Evolutionary conservation across 2,329 filamentous ascomycete genomes (phyloP), one percentile per base, ranked within the genome.

Genomic region (Mariannaea elegans): DNA sequence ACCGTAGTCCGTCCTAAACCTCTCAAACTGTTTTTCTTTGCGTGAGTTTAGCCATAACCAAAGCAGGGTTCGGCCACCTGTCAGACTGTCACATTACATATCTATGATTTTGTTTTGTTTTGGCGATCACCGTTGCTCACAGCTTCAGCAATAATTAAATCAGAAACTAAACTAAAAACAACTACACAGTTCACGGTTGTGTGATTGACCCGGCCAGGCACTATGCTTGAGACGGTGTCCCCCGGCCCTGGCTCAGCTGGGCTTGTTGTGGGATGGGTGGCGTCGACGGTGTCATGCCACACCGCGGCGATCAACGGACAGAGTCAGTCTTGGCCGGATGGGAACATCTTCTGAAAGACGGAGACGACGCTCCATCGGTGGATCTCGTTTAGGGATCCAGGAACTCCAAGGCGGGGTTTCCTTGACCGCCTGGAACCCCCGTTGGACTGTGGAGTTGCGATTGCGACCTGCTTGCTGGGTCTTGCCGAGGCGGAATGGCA

Each of bases 381-480:
- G 56, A 59, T 45, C 56, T 18, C 12, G 29, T 14, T 42, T 39
- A 27, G 41, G 45, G 38, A 44, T 27, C 21, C 44, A 46, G 56
- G 21, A 38, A 32, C 23, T 34, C 32, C 13, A 34, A 23, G 48
- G 50, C 36, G 19, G 51, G 44, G 24, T 44, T 31, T 29, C 27
- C 50, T 53, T 32, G 45, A 59, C 54, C 41, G 59, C 45, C 59
- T 42, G 60, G 56, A 48, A 50, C 55, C 48, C 58, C 55, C 31
- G 51, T 39, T 56, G 63, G 49, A 57, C 65, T 55, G 64, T 59
- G 45, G 44, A 55, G 56, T 58, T 41, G 10, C 47, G 48, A 52
- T 39, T 51, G 55, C 38, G 42, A 47, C 46, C 44, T 34, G 38
- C 44, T 44, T 6, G 16, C 21, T 44, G 44, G 44, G 16, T 38